These are phyloP conservation scores for Didymella arachidicola DNA, from an alignment of 2,329 filamentous ascomycete species.

Conservation along the genomic window DNA sequence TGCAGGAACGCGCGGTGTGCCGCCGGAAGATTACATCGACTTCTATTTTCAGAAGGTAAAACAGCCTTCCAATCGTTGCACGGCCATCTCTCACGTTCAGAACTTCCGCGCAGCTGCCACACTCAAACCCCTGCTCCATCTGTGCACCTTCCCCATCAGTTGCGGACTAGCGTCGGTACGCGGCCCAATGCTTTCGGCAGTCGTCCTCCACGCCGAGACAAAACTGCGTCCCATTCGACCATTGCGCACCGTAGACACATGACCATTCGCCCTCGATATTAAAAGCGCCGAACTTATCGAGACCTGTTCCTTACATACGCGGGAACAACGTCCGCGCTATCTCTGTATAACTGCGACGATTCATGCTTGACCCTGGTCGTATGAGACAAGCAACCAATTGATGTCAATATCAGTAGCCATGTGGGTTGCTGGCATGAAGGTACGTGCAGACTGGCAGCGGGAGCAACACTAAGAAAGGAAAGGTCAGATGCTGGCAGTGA, in stretches of 20 bases:
- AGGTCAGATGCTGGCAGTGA: neutral
- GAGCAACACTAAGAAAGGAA: slow-evolving; percentile 7
- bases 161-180: slow-evolving; percentile 22
- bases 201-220: slow-evolving; percentile 16
- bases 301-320: slow-evolving; percentile 1
- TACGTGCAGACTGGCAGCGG: slow-evolving; percentile 15
- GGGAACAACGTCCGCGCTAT: neutral
- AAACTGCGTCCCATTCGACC: slow-evolving; percentile 7
- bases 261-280: slow-evolving; percentile 13
- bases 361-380: slow-evolving; percentile 3
- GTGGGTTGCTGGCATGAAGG: slow-evolving; percentile 6
- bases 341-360: neutral
- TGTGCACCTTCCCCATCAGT: slow-evolving; percentile 32
- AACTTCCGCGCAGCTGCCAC: neutral
- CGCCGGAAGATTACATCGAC: slow-evolving; percentile 1
- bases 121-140: slow-evolving; percentile 1
- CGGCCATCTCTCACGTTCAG: slow-evolving; percentile 12
- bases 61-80: slow-evolving; percentile 9
- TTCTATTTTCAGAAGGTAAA: neutral
- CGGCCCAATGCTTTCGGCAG: slow-evolving; percentile 22
- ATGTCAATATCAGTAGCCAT: neutral
- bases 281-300: slow-evolving; percentile 8
- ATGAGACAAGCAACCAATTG: slow-evolving; percentile 3
- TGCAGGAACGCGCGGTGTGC: slow-evolving; percentile 8
- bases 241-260: neutral